phyloP scores from a whole-genome alignment of 768 basidiomycete genomes.

The Macrolepiota fuliginosa region DNA sequence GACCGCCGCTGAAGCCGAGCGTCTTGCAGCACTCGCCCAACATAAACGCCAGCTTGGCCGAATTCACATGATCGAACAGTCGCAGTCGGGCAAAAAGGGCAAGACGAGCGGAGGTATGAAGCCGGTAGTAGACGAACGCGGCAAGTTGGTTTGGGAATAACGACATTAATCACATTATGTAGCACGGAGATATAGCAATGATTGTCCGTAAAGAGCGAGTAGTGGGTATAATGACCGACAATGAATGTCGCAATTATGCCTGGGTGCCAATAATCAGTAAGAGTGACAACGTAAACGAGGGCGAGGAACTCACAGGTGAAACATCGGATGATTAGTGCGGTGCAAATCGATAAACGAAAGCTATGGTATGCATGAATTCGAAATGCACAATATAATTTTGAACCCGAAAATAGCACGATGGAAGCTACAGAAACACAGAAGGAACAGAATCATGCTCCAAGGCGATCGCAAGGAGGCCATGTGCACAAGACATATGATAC shows the following conservation, averaged over 20 bases:
- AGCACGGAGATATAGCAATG: conserved; percentile 9
- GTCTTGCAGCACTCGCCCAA: conserved; percentile 47
- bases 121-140: conserved; percentile 53
- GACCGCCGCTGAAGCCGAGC: conserved; percentile 49
- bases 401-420: conserved; percentile 5
- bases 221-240: conserved; percentile 12
- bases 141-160: conserved; percentile 61
- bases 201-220: conserved; percentile 12
- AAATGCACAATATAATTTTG: conserved; percentile 13
- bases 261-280: neutral
- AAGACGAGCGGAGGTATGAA: conserved; percentile 58
- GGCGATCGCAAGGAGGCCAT: conserved; percentile 10
- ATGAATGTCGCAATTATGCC: neutral
- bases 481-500: conserved; percentile 17
- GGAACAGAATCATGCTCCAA: conserved; percentile 4
- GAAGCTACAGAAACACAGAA: conserved; percentile 10
- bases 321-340: conserved; percentile 19
- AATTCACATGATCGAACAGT: conserved; percentile 48
- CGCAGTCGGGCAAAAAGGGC: conserved; percentile 24
- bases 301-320: conserved; percentile 17
- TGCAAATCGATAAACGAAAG: conserved; percentile 11
- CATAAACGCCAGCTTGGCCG: conserved; percentile 63
- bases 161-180: conserved; percentile 13
- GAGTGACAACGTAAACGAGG: neutral
- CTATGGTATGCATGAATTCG: conserved; percentile 8